Evolutionary conservation across 2,329 filamentous ascomycete genomes (phyloP), one percentile per base, ranked within the genome.

Genomic region (Alternaria longipes): DNA sequence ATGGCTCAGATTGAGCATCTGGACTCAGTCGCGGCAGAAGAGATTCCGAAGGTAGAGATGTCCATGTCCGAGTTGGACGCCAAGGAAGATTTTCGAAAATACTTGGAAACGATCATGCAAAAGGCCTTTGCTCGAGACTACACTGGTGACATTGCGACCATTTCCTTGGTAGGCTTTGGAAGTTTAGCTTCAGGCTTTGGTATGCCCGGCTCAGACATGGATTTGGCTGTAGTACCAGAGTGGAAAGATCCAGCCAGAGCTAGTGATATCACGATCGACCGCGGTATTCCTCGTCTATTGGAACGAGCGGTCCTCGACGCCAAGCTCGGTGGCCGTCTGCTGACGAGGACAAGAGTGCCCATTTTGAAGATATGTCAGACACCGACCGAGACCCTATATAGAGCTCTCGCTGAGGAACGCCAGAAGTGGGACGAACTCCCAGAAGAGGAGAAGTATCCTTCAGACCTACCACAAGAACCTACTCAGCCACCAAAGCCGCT

Each of bases 161-260:
- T 94, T n/a, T 83, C 88, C 54, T 82, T 96, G 14, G 88, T 88
- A 68, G 92, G 90, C 71, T 96, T 95, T 73, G 93, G 93, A 5
- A 96, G 93, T 74, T 83, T 96, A 47, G 87, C 87, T 20, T 94
- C 93, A 12, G 93, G 93, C 0, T 97, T 97, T 79, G 94, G 92
- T 4, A 93, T 91, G 11, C 91, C 91, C 70, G 88, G 89, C n/a
- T 94, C 93, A 1, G 93, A 97, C 72, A 93, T 97, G 90, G 94
- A 97, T 77, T 85, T 97, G 30, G 91, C 90, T 8, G 85, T 97
- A 34, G 82, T 95, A 5, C 90, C 91, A 1, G 87, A 86, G 4
- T 79, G 84, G 74, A 72, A 67, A 47, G 65, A 74, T 45, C 44
- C 62, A 30, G 46, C 63, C 9, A 64, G 60, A 36, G 51, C 57